These are phyloP conservation scores for Infundibulicybe gibba DNA, from an alignment of 768 basidiomycete species.

Conservation along the genomic window DNA sequence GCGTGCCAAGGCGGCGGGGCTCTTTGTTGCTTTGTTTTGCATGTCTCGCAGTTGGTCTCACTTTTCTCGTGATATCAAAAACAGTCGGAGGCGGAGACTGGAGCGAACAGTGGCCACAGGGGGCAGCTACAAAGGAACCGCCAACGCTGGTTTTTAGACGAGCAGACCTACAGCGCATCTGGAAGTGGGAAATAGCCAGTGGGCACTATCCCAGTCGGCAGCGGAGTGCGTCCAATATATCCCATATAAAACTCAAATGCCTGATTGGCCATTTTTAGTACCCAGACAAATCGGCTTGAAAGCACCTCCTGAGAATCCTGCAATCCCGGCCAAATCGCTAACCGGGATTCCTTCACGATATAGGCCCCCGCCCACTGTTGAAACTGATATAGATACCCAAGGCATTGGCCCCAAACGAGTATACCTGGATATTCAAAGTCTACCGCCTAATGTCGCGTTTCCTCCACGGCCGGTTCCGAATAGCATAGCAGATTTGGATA, in stretches of 20 bases:
- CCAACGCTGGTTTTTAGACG: slow-evolving; percentile 69
- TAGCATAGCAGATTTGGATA: slow-evolving; percentile 85
- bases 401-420: slow-evolving; percentile 73
- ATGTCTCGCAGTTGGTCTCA: slow-evolving; percentile 47
- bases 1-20: slow-evolving; percentile 48
- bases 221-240: slow-evolving; percentile 46
- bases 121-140: slow-evolving; percentile 32
- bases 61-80: slow-evolving; percentile 41
- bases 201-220: slow-evolving; percentile 83
- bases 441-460: slow-evolving; percentile 63
- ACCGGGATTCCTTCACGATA: slow-evolving; percentile 46
- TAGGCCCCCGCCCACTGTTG: slow-evolving; percentile 39
- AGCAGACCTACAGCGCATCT: slow-evolving; percentile 78
- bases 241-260: neutral
- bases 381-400: slow-evolving; percentile 43
- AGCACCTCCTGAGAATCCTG: slow-evolving; percentile 60
- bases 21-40: slow-evolving; percentile 50
- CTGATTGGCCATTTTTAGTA: slow-evolving; percentile 34
- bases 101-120: slow-evolving; percentile 33
- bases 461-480: slow-evolving; percentile 82
- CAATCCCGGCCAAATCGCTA: slow-evolving; percentile 49
- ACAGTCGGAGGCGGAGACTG: slow-evolving; percentile 37
- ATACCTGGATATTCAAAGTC: slow-evolving; percentile 66
- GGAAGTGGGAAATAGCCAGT: slow-evolving; percentile 90
- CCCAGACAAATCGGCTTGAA: slow-evolving; percentile 59